Evolutionary conservation across 2,329 filamentous ascomycete genomes (phyloP), one percentile per base, ranked within the genome.

Genomic region (Cercospora sp.): DNA sequence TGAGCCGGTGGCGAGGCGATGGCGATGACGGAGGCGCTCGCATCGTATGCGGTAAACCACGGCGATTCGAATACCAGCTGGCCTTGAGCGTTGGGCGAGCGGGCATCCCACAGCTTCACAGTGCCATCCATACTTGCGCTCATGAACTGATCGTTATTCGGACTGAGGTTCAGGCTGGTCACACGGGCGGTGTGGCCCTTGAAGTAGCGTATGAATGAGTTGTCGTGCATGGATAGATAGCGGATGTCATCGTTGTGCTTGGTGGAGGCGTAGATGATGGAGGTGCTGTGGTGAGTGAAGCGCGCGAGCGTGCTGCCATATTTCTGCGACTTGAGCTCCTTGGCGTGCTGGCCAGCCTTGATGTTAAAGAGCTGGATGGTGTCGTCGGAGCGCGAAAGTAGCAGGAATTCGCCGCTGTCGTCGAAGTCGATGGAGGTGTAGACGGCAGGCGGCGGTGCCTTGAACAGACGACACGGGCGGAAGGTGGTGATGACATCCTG

Each of bases 391-490:
- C 94, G 92, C 5, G 93, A 92, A 0, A 94, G 92, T 80, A 99
- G 93, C 68, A 96, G 87, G 60, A 94, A 91, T 79, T 97, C 93
- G 79, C 95, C 95, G 53, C 92, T 91, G 82, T 98, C 94, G 80
- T 98, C 94, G 78, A 97, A 99, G 82, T 99, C 94, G 74, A 99
- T 88, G 1, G 94, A 98, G 8, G 95, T 91, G 68, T 97, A 88
- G 72, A 89, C 85, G 3, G 89, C 88, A 61, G 84, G 82, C 13
- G 75, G 75, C 23, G 79, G 77, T 0, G 81, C 73, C 71, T 82
- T 83, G 79, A 85, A 85, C 68, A 80, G 80, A 78, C 83, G 75
- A 58, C 90, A 90, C 7, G 94, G 92, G 61, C 92, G 86, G 78
- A 92, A 97, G 64, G 86, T 89, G 42, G 87, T 84, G 73, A 97